Percentiles rank a stretch among this genome's conserved stretches.
These are phyloP conservation scores for Fusarium subglutinans DNA, from an alignment of 2,329 filamentous ascomycete genomes.

Conservation along the genomic window DNA sequence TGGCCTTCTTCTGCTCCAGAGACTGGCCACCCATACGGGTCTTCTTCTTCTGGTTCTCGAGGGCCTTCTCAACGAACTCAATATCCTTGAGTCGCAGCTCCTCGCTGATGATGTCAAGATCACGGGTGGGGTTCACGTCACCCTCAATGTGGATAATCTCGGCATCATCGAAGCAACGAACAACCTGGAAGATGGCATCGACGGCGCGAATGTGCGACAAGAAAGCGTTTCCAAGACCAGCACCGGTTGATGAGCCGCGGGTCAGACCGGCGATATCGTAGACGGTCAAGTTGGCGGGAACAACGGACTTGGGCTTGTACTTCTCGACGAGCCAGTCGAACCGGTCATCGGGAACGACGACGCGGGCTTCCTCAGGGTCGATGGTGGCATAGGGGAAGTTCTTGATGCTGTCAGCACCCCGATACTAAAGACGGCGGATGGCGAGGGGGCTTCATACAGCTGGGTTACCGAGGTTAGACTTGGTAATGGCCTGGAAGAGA, in stretches of 20 bases:
- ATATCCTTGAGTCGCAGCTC: slow-evolving; percentile 98
- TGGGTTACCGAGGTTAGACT: slow-evolving; percentile 95
- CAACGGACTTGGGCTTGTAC: slow-evolving; percentile 96
- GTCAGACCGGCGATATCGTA: slow-evolving; percentile 99
- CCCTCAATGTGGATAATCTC: slow-evolving; percentile 99
- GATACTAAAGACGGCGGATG: slow-evolving; percentile 47
- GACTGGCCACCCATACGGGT: slow-evolving; percentile 93
- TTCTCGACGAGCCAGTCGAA: slow-evolving; percentile 96
- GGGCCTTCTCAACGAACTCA: slow-evolving; percentile 95
- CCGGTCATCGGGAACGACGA: slow-evolving; percentile 94
- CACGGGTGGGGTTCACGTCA: slow-evolving; percentile 93
- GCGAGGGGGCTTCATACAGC: slow-evolving; percentile 70
- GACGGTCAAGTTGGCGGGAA: slow-evolving; percentile 97
- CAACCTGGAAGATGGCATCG: slow-evolving; percentile 97
- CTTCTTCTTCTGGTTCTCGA: slow-evolving; percentile 92
- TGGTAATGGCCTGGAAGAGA: slow-evolving; percentile 99
- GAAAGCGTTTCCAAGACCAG: slow-evolving; percentile 97
- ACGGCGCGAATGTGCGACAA: slow-evolving; percentile 98
- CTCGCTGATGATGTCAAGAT: slow-evolving; percentile 96
- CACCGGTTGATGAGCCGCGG: slow-evolving; percentile 94
- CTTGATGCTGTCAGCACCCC: slow-evolving; percentile 60
- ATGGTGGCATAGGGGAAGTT: slow-evolving; percentile 99
- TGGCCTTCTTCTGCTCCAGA: slow-evolving; percentile 97
- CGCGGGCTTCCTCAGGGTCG: slow-evolving; percentile 96
- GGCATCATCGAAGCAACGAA: slow-evolving; percentile 97